A percentile compares a stretch with the other conserved stretches of the same genome.
Evolutionary conservation across 2,329 filamentous ascomycete species (phyloP).

Genomic region (Pseudovirgaria hyperparasitica): DNA sequence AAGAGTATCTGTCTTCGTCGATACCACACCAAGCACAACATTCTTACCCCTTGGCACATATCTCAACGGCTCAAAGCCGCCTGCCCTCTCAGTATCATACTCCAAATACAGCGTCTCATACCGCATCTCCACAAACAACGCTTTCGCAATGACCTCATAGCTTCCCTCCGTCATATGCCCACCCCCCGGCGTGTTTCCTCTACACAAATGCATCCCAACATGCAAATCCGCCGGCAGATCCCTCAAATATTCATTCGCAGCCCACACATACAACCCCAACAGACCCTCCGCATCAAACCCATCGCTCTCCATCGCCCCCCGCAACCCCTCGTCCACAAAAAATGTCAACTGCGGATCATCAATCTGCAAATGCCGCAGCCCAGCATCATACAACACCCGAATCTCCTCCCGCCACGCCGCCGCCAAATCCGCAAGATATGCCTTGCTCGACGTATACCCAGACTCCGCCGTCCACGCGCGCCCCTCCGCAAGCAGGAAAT

Average conservation of each 20-base stretch:
- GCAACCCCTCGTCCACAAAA: slow-evolving; percentile 25
- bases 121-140: slow-evolving; percentile 24
- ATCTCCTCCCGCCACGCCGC: slow-evolving; percentile 22
- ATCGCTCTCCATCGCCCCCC: slow-evolving; percentile 18
- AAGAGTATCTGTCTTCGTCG: slow-evolving; percentile 23
- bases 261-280: slow-evolving; percentile 24
- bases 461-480: too few species aligned
- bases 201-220: slow-evolving; percentile 25
- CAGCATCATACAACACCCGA: slow-evolving; percentile 20
- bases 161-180: slow-evolving; percentile 26
- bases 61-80: slow-evolving; percentile 25
- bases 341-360: slow-evolving; percentile 27
- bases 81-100: slow-evolving; percentile 25
- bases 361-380: slow-evolving; percentile 23
- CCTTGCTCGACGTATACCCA: slow-evolving; percentile 18
- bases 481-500: too few species aligned
- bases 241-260: slow-evolving; percentile 23
- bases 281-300: slow-evolving; percentile 23
- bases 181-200: slow-evolving; percentile 24
- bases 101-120: slow-evolving; percentile 28
- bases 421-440: slow-evolving; percentile 24
- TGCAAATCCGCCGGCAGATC: slow-evolving; percentile 21
- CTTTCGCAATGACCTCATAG: slow-evolving; percentile 24
- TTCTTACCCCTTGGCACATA: slow-evolving; percentile 26
- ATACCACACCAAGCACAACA: slow-evolving; percentile 26